Conservation (phyloP, 2,329 filamentous ascomycete genomes). For the Exophiala aquamarina region DNA sequence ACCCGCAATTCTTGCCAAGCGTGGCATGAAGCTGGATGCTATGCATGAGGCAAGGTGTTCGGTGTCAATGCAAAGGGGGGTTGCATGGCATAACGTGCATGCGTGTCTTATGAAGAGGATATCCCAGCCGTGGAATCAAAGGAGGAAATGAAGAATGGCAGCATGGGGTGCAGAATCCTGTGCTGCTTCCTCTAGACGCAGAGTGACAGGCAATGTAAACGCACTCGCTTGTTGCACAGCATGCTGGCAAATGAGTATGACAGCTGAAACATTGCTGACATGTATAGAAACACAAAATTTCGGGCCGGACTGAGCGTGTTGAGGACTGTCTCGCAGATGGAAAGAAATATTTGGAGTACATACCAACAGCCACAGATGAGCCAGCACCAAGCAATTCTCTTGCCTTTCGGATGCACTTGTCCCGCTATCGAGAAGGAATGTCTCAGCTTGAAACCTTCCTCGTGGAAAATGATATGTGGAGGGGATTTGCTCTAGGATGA, state of each 20-base stretch:
- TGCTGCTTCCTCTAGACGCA: too few species aligned
- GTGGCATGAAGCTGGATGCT: too few species aligned
- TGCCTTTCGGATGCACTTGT: slow-evolving; percentile 70
- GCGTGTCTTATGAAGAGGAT: too few species aligned
- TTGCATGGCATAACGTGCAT: too few species aligned
- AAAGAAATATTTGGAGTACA: slow-evolving; percentile 30
- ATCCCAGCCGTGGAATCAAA: too few species aligned
- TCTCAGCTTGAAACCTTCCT: slow-evolving; percentile 51
- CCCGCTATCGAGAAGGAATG: slow-evolving; percentile 44
- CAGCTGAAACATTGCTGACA: neutral
- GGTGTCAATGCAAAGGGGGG: too few species aligned
- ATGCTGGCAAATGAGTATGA: neutral
- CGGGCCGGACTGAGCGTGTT: slow-evolving; percentile 1
- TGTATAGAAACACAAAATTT: slow-evolving; percentile 6
- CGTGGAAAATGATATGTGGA: slow-evolving; percentile 35
- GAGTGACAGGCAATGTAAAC: neutral
- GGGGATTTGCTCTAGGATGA: slow-evolving; percentile 10
- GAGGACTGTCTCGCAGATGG: neutral
- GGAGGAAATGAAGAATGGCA: too few species aligned
- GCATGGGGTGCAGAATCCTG: too few species aligned
- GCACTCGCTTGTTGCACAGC: slow-evolving; percentile 2
- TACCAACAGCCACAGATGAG: slow-evolving; percentile 75
- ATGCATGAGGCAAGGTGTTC: too few species aligned
- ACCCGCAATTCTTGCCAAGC: too few species aligned
- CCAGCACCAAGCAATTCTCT: slow-evolving; percentile 63